Percentiles rank a stretch among this genome's conserved stretches.
Evolutionary conservation across 495 filamentous ascomycete species (phyloP).

Genomic region (Acidomyces sp.): DNA sequence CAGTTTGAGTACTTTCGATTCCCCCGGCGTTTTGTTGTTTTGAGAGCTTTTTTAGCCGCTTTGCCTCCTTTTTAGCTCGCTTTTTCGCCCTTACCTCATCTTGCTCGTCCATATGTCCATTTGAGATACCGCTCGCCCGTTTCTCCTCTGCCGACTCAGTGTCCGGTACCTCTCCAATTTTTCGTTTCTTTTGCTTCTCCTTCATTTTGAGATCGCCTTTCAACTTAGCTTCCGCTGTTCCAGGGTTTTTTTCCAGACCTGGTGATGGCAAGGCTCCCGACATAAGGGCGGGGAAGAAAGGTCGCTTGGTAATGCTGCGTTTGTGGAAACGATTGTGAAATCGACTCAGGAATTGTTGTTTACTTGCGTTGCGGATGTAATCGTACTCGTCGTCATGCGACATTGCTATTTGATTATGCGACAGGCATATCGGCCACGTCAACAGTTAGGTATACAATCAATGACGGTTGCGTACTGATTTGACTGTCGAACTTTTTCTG

Average conservation of each 20-base stretch:
- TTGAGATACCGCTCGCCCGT: slow-evolving; percentile 14
- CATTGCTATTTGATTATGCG: too few species aligned
- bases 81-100: slow-evolving; percentile 9
- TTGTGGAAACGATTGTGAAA: too few species aligned
- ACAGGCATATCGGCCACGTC: too few species aligned
- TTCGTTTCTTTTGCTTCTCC: slow-evolving; percentile 10
- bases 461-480: too few species aligned
- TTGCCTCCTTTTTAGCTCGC: slow-evolving; percentile 57
- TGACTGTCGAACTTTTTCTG: too few species aligned
- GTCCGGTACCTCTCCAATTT: slow-evolving; percentile 13
- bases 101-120: not conserved
- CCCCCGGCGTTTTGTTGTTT: not conserved
- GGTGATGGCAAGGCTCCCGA: slow-evolving; percentile 13
- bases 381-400: slow-evolving; percentile 10
- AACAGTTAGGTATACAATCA: too few species aligned
- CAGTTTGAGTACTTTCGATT: too few species aligned
- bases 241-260: slow-evolving; percentile 1
- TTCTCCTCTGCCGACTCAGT: slow-evolving; percentile 19
- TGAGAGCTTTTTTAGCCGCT: slow-evolving; percentile 44
- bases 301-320: slow-evolving; percentile 11
- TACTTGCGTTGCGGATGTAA: slow-evolving; percentile 10
- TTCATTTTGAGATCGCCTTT: not conserved
- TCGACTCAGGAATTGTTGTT: too few species aligned
- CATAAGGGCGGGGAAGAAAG: slow-evolving; percentile 7
- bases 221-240: not conserved